Evolutionary conservation across 2,329 filamentous ascomycete genomes (phyloP), one percentile per base, ranked within the genome.

Genomic region (Dactylellina haptotyla): DNA sequence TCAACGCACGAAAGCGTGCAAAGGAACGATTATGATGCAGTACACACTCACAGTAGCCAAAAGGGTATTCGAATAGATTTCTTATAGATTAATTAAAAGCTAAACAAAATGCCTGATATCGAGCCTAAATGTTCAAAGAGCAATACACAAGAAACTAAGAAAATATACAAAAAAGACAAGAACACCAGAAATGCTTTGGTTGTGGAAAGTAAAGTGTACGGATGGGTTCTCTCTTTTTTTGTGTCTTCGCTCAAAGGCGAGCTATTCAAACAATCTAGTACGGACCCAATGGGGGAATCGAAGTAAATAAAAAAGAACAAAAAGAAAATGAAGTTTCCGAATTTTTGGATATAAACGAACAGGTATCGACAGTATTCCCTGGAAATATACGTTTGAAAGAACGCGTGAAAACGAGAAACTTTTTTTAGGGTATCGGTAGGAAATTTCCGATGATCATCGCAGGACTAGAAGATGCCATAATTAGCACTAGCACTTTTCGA

Each of bases 401-500:
- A n/a, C n/a, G 75, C 79, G 75, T 81, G 23, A 37, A 43, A 26
- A 39, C 28, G 43, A 57, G 32, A 77, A 82, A 81, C 75, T 82
- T 81, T 58, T 78, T 93, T 61, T 66, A 73, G 61, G 61, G 88
- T 79, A 96, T 93, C 1, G 95, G 95, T 75, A 99, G 82, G 81
- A 99, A 99, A 80, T 99, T 99, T 54, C 95, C 95, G 53, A 99
- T 90, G 79, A 99, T 99, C 76, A 99, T 84, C 57, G 92, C 93
- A 57, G 95, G 95, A 79, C 95, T 97, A 53, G 20, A 45, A 28
- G 71, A 46, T 5, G 28, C 46, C 10, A 26, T 41, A 34, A 10
- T 50, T 30, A 50, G 18, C 5, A 23, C 2, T n/a, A 25, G 39
- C 39, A 2, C 8, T 1, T 23, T 1, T 25, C 16, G 3, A 46